A percentile compares a stretch with the other conserved stretches of the same genome.
phyloP scores from a whole-genome alignment of 176 grass and related monocot species.

The Oryza officinalis region DNA sequence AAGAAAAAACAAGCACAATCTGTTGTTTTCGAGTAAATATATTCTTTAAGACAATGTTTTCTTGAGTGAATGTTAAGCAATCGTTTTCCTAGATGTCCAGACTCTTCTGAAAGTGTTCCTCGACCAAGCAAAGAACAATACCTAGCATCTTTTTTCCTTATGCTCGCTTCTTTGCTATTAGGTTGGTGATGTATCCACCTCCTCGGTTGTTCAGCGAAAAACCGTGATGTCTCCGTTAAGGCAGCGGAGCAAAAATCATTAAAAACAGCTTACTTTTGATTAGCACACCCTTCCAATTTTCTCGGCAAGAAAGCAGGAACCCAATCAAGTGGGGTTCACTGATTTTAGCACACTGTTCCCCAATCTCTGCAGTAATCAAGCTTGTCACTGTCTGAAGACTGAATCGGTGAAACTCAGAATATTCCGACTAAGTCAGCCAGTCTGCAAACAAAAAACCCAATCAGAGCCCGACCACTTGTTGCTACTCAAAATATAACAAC shows the following conservation, averaged over 20 bases:
- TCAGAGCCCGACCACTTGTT: too few relatives aligned
- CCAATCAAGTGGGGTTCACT: not conserved
- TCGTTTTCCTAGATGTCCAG: not conserved
- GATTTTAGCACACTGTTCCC: not conserved
- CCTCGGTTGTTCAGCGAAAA: not conserved
- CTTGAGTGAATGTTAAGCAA: not conserved
- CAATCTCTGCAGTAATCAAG: not conserved
- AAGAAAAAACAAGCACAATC: not conserved
- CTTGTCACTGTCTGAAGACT: not conserved
- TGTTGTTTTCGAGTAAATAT: not conserved
- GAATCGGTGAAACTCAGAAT: too few relatives aligned
- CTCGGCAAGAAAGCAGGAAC: not conserved
- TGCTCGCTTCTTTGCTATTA: not conserved
- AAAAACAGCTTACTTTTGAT: not conserved
- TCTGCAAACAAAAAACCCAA: too few relatives aligned
- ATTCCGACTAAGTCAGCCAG: too few relatives aligned
- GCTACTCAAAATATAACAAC: too few relatives aligned
- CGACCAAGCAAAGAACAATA: not conserved
- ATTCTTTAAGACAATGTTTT: not conserved
- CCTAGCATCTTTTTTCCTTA: not conserved
- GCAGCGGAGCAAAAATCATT: not conserved
- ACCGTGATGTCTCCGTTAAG: not conserved
- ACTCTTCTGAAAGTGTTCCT: not conserved
- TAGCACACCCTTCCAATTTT: not conserved
- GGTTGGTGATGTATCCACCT: not conserved